phyloP scores from a whole-genome alignment of 176 grass and related monocot species.

The sorghum (Sorghum bicolor) region Sorghum_bicolor_NCBIv3 NC_012872.2:986001-986500 shows the following conservation, averaged over 20 bases:
- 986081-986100: neutral
- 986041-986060: slow-evolving; percentile 29
- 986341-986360: slow-evolving; percentile 29
- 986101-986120: neutral
- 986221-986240: neutral
- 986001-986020: slow-evolving; percentile 46
- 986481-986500: slow-evolving; percentile 73
- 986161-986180: slow-evolving; percentile 74
- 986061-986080: slow-evolving; percentile 17
- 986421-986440: slow-evolving; percentile 68
- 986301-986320: slow-evolving; percentile 72
- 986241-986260: slow-evolving; percentile 15
- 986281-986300: slow-evolving; percentile 71
- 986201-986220: slow-evolving; percentile 45
- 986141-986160: slow-evolving; percentile 21
- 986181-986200: slow-evolving; percentile 71
- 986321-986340: slow-evolving; percentile 68
- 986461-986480: slow-evolving; percentile 84
- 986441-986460: slow-evolving; percentile 79
- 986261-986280: slow-evolving; percentile 56
- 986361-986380: neutral
- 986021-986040: slow-evolving; percentile 33
- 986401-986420: slow-evolving; percentile 31
- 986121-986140: neutral
- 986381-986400: neutral